phyloP scores from a whole-genome alignment of 352 stramenopile species.

The Pythium sukuiense region DNA sequence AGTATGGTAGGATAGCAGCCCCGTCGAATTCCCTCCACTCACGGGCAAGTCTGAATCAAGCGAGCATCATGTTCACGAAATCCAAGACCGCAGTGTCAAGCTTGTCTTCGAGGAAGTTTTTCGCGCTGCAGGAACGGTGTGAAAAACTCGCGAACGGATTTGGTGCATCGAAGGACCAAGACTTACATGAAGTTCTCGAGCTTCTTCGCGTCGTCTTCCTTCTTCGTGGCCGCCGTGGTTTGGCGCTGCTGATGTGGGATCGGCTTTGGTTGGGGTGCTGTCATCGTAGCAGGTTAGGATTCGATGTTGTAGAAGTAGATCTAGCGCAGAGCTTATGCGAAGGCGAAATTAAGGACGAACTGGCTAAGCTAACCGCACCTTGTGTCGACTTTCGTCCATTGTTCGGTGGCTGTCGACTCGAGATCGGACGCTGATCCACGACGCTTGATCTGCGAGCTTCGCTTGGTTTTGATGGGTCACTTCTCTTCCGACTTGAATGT shows the following conservation, averaged over 20 bases:
- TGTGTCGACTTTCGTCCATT: not conserved
- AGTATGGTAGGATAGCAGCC: not conserved
- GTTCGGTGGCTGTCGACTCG: not conserved
- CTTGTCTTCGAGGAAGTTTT: constrained; percentile 30
- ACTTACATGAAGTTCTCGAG: constrained; percentile 39
- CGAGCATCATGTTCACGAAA: constrained; percentile 31
- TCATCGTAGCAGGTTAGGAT: constrained; percentile 20
- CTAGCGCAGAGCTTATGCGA: not conserved
- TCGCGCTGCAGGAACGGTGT: constrained; percentile 8
- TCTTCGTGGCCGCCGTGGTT: not conserved
- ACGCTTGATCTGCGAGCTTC: not conserved
- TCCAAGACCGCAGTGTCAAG: constrained; percentile 19
- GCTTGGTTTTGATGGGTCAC: not conserved
- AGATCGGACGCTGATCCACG: no score
- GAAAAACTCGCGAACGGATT: not conserved
- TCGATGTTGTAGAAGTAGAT: constrained; percentile 24
- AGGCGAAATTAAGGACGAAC: constrained; percentile 1
- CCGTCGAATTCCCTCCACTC: not conserved
- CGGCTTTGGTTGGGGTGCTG: not conserved
- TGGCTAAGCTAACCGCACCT: not conserved
- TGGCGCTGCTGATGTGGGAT: not conserved
- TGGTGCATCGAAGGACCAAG: not conserved
- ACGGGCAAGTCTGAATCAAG: constrained; percentile 6
- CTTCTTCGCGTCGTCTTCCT: constrained; percentile 3
- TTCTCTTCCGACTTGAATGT: not conserved